Evolutionary conservation across 306 rosid species (phyloP).

Genomic region (Vigna unguiculata): DNA sequence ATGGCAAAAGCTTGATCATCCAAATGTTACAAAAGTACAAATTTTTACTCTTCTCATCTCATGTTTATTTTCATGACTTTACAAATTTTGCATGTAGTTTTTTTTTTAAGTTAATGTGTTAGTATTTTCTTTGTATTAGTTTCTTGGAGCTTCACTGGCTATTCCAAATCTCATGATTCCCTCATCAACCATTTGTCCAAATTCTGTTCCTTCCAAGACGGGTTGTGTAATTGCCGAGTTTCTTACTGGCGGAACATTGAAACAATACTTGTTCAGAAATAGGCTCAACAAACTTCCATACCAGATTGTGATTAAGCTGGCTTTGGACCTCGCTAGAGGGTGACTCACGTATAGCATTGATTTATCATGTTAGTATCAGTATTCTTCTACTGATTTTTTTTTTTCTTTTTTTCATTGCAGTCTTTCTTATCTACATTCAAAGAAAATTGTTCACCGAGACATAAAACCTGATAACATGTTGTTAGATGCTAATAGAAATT

Average conservation of each 20-base stretch:
- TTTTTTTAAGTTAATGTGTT: constrained; percentile 17
- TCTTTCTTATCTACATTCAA: constrained; percentile 77
- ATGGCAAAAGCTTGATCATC: constrained; percentile 93
- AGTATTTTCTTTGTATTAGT: constrained; percentile 54
- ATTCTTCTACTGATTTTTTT: neutral
- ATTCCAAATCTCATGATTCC: constrained; percentile 75
- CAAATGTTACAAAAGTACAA: constrained; percentile 85
- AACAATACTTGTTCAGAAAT: constrained; percentile 63
- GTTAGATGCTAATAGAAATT: constrained; percentile 54
- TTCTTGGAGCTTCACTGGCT: constrained; percentile 88
- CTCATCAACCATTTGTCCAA: constrained; percentile 38
- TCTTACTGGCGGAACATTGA: constrained; percentile 82
- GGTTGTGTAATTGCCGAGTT: constrained; percentile 83
- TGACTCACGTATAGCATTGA: constrained; percentile 41
- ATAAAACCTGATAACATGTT: constrained; percentile 81
- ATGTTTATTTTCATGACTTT: constrained; percentile 21
- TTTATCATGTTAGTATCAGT: neutral
- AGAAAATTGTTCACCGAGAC: constrained; percentile 82
- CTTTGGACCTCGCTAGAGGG: constrained; percentile 89
- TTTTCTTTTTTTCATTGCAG: constrained; percentile 44
- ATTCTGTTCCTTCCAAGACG: constrained; percentile 66
- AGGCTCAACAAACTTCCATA: constrained; percentile 69
- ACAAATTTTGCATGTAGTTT: neutral
- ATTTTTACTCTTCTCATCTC: constrained; percentile 38
- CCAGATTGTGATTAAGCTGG: constrained; percentile 76